Percentiles rank a stretch among this genome's conserved stretches.
Evolutionary conservation across 2,329 filamentous ascomycete species (phyloP).

Genomic region (Tolypocladium ovalisporum): DNA sequence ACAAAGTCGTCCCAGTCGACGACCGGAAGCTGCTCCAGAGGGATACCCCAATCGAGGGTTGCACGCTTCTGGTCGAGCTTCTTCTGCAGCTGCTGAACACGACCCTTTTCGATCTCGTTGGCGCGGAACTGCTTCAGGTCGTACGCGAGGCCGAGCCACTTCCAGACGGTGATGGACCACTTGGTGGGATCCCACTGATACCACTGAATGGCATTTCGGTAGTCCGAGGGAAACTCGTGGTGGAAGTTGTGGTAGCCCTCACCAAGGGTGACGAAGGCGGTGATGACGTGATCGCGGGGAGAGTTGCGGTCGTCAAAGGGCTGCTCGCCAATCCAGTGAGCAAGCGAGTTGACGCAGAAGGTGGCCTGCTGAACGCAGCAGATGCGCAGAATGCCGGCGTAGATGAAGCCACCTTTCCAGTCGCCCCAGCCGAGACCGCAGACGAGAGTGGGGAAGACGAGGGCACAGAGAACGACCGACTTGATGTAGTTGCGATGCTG

Average conservation of each 20-base stretch:
- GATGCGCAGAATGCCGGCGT: constrained; percentile 74
- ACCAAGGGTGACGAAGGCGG: constrained; percentile 72
- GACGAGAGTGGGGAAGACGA: constrained; percentile 64
- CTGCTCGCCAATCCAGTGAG: constrained; percentile 86
- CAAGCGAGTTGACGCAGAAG: constrained; percentile 86
- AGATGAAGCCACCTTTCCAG: constrained; percentile 72
- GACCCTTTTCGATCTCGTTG: constrained; percentile 90
- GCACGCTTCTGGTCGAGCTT: constrained; percentile 82
- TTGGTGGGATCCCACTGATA: constrained; percentile 88
- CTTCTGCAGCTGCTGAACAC: constrained; percentile 82
- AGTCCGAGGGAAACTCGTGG: constrained; percentile 88
- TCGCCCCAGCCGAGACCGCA: constrained; percentile 73
- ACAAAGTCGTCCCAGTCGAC: constrained; percentile 82
- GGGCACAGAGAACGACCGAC: constrained; percentile 65
- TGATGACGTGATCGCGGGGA: constrained; percentile 78
- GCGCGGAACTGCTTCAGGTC: constrained; percentile 84
- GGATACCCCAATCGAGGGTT: constrained; percentile 75
- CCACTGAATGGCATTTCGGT: constrained; percentile 87
- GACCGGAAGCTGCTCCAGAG: constrained; percentile 75
- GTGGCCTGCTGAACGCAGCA: constrained; percentile 88
- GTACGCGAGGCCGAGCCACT: constrained; percentile 72
- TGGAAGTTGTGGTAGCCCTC: constrained; percentile 95
- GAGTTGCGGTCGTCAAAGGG: constrained; percentile 90
- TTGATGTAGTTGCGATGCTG: constrained; percentile 83
- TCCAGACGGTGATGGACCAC: constrained; percentile 79